Base-by-base conservation (phyloP, 768 basidiomycete species). In the Russula emetica region DNA sequence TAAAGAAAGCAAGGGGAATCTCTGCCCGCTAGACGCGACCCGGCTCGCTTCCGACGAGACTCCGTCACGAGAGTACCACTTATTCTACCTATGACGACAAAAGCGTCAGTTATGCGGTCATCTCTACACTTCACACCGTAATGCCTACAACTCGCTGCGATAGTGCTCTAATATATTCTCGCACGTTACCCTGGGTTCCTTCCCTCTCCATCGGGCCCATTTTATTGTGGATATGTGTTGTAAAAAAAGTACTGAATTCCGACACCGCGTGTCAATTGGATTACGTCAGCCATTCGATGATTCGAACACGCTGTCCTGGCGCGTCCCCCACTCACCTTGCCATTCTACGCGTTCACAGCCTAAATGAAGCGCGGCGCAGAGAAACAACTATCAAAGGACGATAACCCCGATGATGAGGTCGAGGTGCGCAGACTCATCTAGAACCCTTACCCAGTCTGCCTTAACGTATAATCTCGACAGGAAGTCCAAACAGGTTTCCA, bases 361-460 rank as follows among this genome's bases (percentile, higher is more conserved):
- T 20, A 54, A 69, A 86, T 90, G 87, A 92, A 92, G 75, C 83
- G 90, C 72, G 81, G 79, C 60, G 90, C 90, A 72, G 90, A 91
- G 57, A 82, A 75, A 64, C 87, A 92, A 69, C 71, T 92, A 38
- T 78, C 80, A 13, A 89, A 84, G 69, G 86, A 85, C 63, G 78
- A 75, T 30, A 78, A 78, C 52, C 77, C 76, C 20, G 75, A 74
- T 20, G 77, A 78, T 5, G 73, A 74, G 13, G 70, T 74, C n/a
- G 69, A 76, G 72, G 74, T 76, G 18, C 30, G 70, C 55, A 0
- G 13, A 26, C 14, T 42, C 51, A 16, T 38, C 14, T 30, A 20
- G 40, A 40, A 53, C 54, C 26, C n/a, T 59, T 50, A n/a, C 13
- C 7, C 22, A 13, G 36, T 57, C 45, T 38, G 22, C 47, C n/a